Evolutionary conservation across 2,329 filamentous ascomycete species (phyloP).

Genomic region (Fusarium musae): DNA sequence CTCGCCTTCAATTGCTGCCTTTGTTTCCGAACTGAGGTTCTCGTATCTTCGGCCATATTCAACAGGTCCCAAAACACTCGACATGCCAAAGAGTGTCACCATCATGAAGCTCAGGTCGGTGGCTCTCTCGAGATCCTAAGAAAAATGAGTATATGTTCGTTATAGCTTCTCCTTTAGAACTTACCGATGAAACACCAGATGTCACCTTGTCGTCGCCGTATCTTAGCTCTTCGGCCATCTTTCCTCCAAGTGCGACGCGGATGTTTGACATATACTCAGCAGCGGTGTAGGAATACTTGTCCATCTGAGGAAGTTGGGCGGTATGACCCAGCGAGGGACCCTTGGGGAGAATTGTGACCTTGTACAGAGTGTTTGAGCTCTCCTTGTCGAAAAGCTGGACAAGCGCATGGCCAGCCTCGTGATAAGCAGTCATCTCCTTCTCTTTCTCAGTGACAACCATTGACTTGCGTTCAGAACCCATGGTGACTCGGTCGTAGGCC

Average conservation of each 20-base stretch:
- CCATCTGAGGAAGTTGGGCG: slow-evolving; percentile 87
- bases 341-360: slow-evolving; percentile 95
- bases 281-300: slow-evolving; percentile 90
- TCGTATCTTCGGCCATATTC: slow-evolving; percentile 86
- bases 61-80: slow-evolving; percentile 85
- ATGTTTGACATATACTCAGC: slow-evolving; percentile 84
- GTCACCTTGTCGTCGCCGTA: slow-evolving; percentile 94
- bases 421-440: slow-evolving; percentile 94
- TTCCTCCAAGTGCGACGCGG: slow-evolving; percentile 84
- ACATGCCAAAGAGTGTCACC: slow-evolving; percentile 92
- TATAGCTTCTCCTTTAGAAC: slow-evolving; percentile 46
- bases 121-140: slow-evolving; percentile 82
- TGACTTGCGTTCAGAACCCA: slow-evolving; percentile 92
- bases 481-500: slow-evolving; percentile 98
- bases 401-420: slow-evolving; percentile 94
- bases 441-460: slow-evolving; percentile 93
- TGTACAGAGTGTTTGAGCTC: slow-evolving; percentile 84
- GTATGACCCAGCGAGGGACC: slow-evolving; percentile 89
- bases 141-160: slow-evolving; percentile 41
- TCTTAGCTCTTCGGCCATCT: slow-evolving; percentile 89
- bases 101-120: slow-evolving; percentile 87
- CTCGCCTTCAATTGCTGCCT: slow-evolving; percentile 86
- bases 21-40: slow-evolving; percentile 84
- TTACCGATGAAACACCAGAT: slow-evolving; percentile 82
- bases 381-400: slow-evolving; percentile 83